Evolutionary conservation across 768 basidiomycete genomes (phyloP).

Genomic region (Suillus luteus): DNA sequence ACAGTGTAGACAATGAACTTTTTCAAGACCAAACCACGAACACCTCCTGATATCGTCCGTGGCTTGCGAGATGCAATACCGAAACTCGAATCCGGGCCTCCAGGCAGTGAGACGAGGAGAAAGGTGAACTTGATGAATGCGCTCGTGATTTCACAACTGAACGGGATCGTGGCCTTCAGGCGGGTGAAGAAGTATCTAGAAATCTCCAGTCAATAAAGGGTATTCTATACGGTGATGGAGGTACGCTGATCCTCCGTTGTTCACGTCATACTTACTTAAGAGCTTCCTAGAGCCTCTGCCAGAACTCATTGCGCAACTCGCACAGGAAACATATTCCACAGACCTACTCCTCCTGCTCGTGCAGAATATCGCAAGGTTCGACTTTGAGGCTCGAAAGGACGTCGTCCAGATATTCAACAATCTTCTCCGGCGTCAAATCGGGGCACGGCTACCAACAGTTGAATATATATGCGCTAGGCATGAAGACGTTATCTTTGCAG

Average conservation of each 20-base stretch:
- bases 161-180: conserved; percentile 45
- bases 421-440: conserved; percentile 88
- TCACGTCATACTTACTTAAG: conserved; percentile 7
- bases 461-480: conserved; percentile 84
- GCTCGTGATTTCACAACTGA: background rate
- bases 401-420: conserved; percentile 89
- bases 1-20: conserved; percentile 69
- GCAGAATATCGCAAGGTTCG: conserved; percentile 79
- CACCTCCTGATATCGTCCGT: conserved; percentile 85
- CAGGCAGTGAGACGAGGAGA: conserved; percentile 74
- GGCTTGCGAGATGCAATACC: conserved; percentile 78
- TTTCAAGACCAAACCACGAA: conserved; percentile 89
- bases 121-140: conserved; percentile 55
- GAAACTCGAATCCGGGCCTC: conserved; percentile 70
- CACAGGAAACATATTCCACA: conserved; percentile 93
- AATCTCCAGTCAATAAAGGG: conserved; percentile 89
- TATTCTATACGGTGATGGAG: conserved; percentile 86
- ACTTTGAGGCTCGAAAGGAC: conserved; percentile 91
- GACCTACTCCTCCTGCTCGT: conserved; percentile 85
- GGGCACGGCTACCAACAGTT: conserved; percentile 92
- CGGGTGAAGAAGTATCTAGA: conserved; percentile 87
- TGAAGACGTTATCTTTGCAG: conserved; percentile 76
- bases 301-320: conserved; percentile 90
- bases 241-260: conserved; percentile 42
- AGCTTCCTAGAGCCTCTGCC: conserved; percentile 69